phyloP scores from a whole-genome alignment of 106 monocot species.

The Iris macrosiphon region DNA sequence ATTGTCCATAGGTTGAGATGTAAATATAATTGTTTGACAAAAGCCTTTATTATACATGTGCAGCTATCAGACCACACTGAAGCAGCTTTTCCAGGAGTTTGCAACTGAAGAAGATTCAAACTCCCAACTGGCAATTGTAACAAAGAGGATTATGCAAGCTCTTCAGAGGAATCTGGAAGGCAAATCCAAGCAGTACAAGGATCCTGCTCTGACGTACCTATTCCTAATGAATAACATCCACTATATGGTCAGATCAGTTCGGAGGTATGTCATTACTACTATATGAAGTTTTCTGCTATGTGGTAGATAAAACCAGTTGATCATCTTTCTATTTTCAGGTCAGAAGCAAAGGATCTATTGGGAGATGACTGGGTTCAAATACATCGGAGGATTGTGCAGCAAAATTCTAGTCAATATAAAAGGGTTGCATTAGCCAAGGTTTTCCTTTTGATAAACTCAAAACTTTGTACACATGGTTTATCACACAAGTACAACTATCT shows the following conservation, averaged over 20 bases:
- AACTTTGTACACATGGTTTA: too few relatives aligned
- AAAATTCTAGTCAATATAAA: slow-evolving; percentile 48
- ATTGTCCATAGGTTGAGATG: too few relatives aligned
- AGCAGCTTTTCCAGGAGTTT: slow-evolving; percentile 81
- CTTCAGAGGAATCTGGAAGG: slow-evolving; percentile 64
- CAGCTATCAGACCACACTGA: slow-evolving; percentile 87
- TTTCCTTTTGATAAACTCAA: not conserved
- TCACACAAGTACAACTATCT: slow-evolving; percentile 1
- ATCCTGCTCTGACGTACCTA: slow-evolving; percentile 53
- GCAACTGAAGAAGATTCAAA: slow-evolving; percentile 49
- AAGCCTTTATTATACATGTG: slow-evolving; percentile 3
- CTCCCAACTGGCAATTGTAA: slow-evolving; percentile 64
- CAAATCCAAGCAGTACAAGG: slow-evolving; percentile 73
- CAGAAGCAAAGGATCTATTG: slow-evolving; percentile 48
- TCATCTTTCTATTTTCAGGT: slow-evolving; percentile 17
- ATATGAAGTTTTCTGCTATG: not conserved
- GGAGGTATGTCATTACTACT: slow-evolving; percentile 55
- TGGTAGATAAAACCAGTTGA: not conserved
- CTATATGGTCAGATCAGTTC: slow-evolving; percentile 69
- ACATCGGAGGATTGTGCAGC: slow-evolving; percentile 49
- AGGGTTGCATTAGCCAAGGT: slow-evolving; percentile 52
- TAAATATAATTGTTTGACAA: slow-evolving; percentile 3
- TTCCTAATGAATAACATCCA: slow-evolving; percentile 82
- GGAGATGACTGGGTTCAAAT: slow-evolving; percentile 56
- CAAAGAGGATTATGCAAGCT: slow-evolving; percentile 80